Base-by-base conservation (phyloP, 2,329 filamentous ascomycete species). In the Bipolaris gigantea region DNA sequence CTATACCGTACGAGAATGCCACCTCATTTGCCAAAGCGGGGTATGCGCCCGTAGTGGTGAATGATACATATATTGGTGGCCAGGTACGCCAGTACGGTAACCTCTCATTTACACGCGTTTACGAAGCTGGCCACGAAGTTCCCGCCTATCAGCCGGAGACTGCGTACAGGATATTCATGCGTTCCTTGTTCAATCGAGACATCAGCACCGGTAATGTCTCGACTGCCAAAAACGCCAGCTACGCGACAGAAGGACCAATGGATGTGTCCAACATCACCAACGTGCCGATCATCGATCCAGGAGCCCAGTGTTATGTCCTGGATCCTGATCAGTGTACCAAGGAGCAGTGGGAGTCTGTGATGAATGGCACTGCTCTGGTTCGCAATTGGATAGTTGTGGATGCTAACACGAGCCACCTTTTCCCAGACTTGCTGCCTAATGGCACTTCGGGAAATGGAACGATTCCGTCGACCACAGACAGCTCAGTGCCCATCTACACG, bases 21-120 rank as follows among this genome's bases (percentile, higher is more conserved):
- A 72, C 75, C 1, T 73, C 76, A 25, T 94, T 93, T 69, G 76
- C 80, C 1, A 71, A 76, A 0, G 86, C 90, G 0, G 89, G 89
- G 0, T 94, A 94, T 69, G 83, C 85, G 0, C 84, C 87, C 13
- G 85, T 94, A 57, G 77, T 85, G 11, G 85, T 89, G 36, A 89
- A 90, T 67, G 80, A 80, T 23, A 79, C 81, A 6, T 88, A 88
- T 73, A 83, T 86, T 66, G 89, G 84, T 47, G 90, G 90, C 18
- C 83, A 84, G 51, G 89, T 90, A 0, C 83, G 89, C 4, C 89
- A 94, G 71, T 89, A 85, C 64, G 89, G 88, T 10, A 92, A 92
- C 51, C 69, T 83, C 6, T 78, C 73, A 32, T 83, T 82, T 65
- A 75, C 75, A 5, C 75, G 80, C 13, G 75, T 83, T 50, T 83